Conservation (phyloP, 768 basidiomycete species). For the Ephemerocybe angulata region DNA sequence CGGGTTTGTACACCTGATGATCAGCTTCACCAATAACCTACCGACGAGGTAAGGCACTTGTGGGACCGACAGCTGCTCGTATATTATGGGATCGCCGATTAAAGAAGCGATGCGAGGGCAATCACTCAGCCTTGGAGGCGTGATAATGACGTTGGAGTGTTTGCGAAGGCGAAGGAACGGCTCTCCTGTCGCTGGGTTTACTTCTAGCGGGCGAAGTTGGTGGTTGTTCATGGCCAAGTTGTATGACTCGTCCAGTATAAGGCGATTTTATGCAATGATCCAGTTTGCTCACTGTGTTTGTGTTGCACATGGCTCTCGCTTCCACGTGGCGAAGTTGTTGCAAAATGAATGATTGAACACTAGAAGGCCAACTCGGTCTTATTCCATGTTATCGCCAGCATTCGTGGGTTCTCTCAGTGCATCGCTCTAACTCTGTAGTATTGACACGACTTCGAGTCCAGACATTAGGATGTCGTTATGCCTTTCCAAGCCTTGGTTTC, state of each 20-base stretch:
- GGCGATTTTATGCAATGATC: background rate
- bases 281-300: background rate
- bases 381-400: no score
- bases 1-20: background rate
- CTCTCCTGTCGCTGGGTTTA: conserved; percentile 33
- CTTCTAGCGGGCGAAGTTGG: conserved; percentile 24
- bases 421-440: no score
- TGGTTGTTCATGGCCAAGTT: background rate
- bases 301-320: background rate
- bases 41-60: conserved; percentile 52
- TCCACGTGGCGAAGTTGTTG: no score
- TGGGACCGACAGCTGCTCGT: conserved; percentile 41
- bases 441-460: no score
- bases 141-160: conserved; percentile 56
- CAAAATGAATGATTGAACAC: no score
- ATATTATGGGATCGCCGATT: conserved; percentile 51
- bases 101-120: conserved; percentile 29
- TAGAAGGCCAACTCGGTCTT: no score
- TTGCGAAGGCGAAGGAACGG: conserved; percentile 48
- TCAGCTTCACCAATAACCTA: conserved; percentile 6
- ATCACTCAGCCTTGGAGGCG: conserved; percentile 52
- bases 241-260: background rate
- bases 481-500: no score
- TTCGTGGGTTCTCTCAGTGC: no score
- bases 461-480: no score